A percentile compares a stretch with the other conserved stretches of the same genome.
These are phyloP conservation scores for Aspergillus sp. DNA, from an alignment of 2,329 filamentous ascomycete genomes.

Conservation along the genomic window DNA sequence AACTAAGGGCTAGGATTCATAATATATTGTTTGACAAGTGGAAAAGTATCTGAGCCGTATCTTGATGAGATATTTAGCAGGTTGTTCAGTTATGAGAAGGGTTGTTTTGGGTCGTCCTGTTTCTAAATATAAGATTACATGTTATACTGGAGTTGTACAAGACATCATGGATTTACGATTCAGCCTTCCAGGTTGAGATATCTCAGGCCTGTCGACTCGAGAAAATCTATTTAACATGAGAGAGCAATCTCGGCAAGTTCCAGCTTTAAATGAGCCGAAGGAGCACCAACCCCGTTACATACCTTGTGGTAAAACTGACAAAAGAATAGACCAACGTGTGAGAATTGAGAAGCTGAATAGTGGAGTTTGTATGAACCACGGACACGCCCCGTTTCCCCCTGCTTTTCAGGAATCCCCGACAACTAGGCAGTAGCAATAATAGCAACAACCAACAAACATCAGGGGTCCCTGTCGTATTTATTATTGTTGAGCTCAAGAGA, in stretches of 20 bases:
- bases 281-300: too few relatives aligned
- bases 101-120: background rate
- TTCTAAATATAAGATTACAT: constrained; percentile 9
- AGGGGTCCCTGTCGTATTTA: background rate
- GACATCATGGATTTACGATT: too few relatives aligned
- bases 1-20: background rate
- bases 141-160: background rate
- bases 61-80: background rate
- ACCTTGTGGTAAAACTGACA: background rate
- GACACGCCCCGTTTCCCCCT: constrained; percentile 1
- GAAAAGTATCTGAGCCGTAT: background rate
- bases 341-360: constrained; percentile 6
- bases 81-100: background rate
- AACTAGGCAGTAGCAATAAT: constrained; percentile 9
- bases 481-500: too few relatives aligned
- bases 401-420: background rate
- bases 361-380: constrained; percentile 9
- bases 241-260: too few relatives aligned
- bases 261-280: too few relatives aligned
- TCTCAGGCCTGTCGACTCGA: too few relatives aligned
- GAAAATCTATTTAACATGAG: too few relatives aligned
- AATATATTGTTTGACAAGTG: background rate
- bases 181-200: too few relatives aligned
- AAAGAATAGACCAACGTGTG: background rate
- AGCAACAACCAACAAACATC: background rate